Evolutionary conservation across 164 flowering plant species (phyloP).

Genomic region (Chimonanthus salicifolius): DNA sequence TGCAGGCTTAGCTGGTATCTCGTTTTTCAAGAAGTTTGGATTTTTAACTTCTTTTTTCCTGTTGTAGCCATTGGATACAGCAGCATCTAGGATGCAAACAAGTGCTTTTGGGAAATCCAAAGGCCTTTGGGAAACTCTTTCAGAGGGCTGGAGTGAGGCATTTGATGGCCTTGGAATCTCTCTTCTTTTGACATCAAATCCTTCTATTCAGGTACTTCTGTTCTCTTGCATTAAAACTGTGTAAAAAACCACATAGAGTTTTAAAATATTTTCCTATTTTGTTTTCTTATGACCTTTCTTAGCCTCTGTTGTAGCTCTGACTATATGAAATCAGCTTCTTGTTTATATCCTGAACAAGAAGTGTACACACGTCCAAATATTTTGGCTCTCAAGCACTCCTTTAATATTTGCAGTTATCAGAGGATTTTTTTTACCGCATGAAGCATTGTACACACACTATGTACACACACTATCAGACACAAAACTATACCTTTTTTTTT

Average conservation of each 20-base stretch:
- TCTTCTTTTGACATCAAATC: conserved; percentile 79
- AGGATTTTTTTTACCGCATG: too few relatives aligned
- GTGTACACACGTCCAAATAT: background rate
- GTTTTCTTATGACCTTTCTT: background rate
- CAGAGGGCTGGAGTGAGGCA: conserved; percentile 68
- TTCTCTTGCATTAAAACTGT: background rate
- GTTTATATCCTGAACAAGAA: too few relatives aligned
- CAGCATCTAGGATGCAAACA: conserved; percentile 89
- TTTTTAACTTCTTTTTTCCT: background rate
- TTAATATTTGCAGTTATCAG: too few relatives aligned
- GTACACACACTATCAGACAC: too few relatives aligned
- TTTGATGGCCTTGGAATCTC: conserved; percentile 88
- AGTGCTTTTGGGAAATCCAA: conserved; percentile 89
- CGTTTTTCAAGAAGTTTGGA: background rate
- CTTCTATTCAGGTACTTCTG: conserved; percentile 71
- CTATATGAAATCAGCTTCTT: background rate
- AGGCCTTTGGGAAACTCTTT: conserved; percentile 71
- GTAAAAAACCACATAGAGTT: background rate
- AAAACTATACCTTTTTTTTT: too few relatives aligned
- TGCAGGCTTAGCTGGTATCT: background rate
- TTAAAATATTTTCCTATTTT: background rate
- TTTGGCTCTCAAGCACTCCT: too few relatives aligned
- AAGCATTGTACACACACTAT: too few relatives aligned
- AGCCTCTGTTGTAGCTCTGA: background rate
- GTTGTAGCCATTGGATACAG: conserved; percentile 83